phyloP scores from a whole-genome alignment of 345 rosid species.

The Gossypium bickii region DNA sequence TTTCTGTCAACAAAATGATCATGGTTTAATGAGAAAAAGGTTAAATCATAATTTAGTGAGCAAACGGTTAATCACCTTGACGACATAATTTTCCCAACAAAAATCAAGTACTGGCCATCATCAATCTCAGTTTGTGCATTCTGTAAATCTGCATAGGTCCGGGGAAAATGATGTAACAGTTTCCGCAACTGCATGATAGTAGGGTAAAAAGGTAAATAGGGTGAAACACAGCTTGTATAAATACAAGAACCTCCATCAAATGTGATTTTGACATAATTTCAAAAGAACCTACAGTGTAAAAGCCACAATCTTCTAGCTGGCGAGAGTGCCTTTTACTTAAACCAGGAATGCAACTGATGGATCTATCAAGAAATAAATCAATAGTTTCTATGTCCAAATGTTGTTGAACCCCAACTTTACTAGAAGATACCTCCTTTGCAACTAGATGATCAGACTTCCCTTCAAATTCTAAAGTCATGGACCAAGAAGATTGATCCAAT shows the following conservation, averaged over 20 bases:
- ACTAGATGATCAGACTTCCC: slow-evolving; percentile 26
- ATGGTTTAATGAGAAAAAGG: neutral
- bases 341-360: slow-evolving; percentile 56
- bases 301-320: slow-evolving; percentile 70
- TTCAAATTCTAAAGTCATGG: slow-evolving; percentile 30
- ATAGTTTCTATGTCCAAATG: slow-evolving; percentile 19
- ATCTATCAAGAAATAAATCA: slow-evolving; percentile 45
- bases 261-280: slow-evolving; percentile 6
- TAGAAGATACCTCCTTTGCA: slow-evolving; percentile 20
- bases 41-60: slow-evolving; percentile 5
- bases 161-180: slow-evolving; percentile 85
- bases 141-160: slow-evolving; percentile 86
- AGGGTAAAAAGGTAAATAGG: slow-evolving; percentile 2
- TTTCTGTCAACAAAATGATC: neutral
- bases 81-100: slow-evolving; percentile 68
- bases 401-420: slow-evolving; percentile 14
- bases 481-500: slow-evolving; percentile 23
- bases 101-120: slow-evolving; percentile 87
- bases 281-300: slow-evolving; percentile 63
- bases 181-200: slow-evolving; percentile 56
- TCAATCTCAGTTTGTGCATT: slow-evolving; percentile 68
- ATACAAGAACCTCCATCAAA: slow-evolving; percentile 13
- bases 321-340: slow-evolving; percentile 55
- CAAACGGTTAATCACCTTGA: slow-evolving; percentile 52
- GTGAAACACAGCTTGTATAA: slow-evolving; percentile 16